Conservation (phyloP, 2,329 filamentous ascomycete genomes). For the Colletotrichum endophyticum region DNA sequence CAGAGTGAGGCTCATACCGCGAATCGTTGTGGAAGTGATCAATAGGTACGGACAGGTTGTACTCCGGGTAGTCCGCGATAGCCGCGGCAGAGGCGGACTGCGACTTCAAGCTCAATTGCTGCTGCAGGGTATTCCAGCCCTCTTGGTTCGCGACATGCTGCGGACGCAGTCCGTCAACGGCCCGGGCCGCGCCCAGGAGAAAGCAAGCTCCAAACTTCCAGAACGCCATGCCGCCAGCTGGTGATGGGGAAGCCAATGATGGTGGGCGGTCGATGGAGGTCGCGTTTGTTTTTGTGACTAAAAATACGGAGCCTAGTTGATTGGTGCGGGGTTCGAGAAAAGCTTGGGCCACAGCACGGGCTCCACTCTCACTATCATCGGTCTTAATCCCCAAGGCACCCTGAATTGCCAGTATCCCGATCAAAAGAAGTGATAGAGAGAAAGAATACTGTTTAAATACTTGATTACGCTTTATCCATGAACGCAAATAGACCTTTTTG, state of each 20-base stretch:
- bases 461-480: neutral
- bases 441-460: neutral
- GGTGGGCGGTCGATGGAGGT: neutral
- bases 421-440: no score
- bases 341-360: no score
- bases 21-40: constrained; percentile 87
- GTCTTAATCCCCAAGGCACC: neutral
- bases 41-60: constrained; percentile 57
- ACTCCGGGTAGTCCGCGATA: constrained; percentile 36
- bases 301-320: neutral
- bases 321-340: neutral
- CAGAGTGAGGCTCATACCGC: constrained; percentile 76
- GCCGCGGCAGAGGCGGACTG: neutral
- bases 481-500: neutral
- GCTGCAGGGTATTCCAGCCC: constrained; percentile 7
- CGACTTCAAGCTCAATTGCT: neutral
- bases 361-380: neutral
- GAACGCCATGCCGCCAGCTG: neutral
- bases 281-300: constrained; percentile 12
- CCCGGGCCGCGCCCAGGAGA: neutral
- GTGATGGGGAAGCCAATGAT: constrained; percentile 4
- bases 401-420: no score
- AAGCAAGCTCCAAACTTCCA: constrained; percentile 13
- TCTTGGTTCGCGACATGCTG: neutral
- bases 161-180: neutral